phyloP scores from a whole-genome alignment of 371 early-diverging fungal genomes.

The Apophysomyces trapeziformis region DNA sequence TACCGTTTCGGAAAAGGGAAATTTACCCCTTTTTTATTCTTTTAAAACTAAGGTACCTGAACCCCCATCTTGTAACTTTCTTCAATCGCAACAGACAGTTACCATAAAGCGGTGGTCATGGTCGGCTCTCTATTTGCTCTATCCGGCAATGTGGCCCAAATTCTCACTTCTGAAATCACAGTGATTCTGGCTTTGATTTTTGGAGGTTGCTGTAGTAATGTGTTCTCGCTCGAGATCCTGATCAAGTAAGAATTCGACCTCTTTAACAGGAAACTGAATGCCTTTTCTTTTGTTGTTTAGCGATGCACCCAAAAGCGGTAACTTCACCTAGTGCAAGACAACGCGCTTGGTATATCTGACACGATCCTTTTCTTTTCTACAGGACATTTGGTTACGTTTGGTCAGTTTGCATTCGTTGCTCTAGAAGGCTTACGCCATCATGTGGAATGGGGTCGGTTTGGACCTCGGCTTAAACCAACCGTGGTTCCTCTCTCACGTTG shows the following conservation, averaged over 20 bases:
- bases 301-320: slow-evolving; percentile 78
- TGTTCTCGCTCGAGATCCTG: slow-evolving; percentile 81
- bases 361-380: neutral
- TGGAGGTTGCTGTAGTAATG: slow-evolving; percentile 92
- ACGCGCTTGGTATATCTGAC: neutral
- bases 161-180: slow-evolving; percentile 43
- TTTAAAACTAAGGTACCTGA: neutral
- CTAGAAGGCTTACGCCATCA: slow-evolving; percentile 73
- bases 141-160: slow-evolving; percentile 9
- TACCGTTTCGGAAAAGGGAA: slow-evolving; percentile 5
- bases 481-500: slow-evolving; percentile 75
- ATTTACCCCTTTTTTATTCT: neutral
- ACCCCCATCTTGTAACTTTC: neutral
- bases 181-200: slow-evolving; percentile 73
- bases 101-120: neutral
- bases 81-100: neutral
- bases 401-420: slow-evolving; percentile 82
- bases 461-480: slow-evolving; percentile 65
- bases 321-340: no score
- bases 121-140: neutral
- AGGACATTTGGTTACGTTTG: slow-evolving; percentile 85
- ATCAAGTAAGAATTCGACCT: slow-evolving; percentile 56
- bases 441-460: slow-evolving; percentile 52
- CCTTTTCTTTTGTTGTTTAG: slow-evolving; percentile 28
- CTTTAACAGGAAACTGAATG: neutral